These are phyloP conservation scores for Phaeodactylum tricornutum DNA, from an alignment of 108 stramenopile species.

Conservation along the genomic window DNA sequence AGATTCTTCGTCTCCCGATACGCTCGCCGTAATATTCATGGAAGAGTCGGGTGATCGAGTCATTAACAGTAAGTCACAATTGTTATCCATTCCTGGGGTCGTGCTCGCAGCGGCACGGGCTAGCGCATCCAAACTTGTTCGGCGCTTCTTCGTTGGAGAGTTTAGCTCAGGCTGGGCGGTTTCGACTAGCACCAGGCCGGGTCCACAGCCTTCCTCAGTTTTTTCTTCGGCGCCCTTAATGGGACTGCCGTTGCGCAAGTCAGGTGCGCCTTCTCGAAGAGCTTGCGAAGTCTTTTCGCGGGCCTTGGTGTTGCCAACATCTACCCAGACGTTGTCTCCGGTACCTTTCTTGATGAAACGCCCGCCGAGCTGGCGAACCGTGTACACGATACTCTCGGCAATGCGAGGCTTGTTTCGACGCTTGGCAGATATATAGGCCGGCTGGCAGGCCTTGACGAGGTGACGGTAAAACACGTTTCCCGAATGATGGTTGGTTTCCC, in stretches of 20 bases:
- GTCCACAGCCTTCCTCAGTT: not conserved
- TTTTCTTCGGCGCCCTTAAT: not conserved
- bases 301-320: slow-evolving; percentile 63
- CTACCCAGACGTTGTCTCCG: slow-evolving; percentile 15
- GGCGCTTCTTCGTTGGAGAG: not conserved
- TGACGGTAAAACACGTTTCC: slow-evolving; percentile 66
- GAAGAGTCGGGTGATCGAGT: not conserved
- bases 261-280: slow-evolving; percentile 64
- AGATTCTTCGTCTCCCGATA: not conserved
- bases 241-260: slow-evolving; percentile 17
- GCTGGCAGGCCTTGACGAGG: slow-evolving; percentile 44
- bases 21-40: not conserved
- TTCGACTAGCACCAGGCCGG: not conserved
- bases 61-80: not conserved
- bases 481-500: slow-evolving; percentile 65
- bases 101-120: not conserved
- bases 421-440: slow-evolving; percentile 33
- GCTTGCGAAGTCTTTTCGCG: slow-evolving; percentile 72
- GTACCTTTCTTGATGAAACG: slow-evolving; percentile 66
- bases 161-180: not conserved
- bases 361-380: slow-evolving; percentile 46
- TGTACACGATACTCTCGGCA: slow-evolving; percentile 57
- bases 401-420: slow-evolving; percentile 60
- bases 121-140: not conserved
- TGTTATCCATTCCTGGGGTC: not conserved